Conservation (phyloP, 169 alveolate genomes). For the Cryptosporidium sp. region DNA sequence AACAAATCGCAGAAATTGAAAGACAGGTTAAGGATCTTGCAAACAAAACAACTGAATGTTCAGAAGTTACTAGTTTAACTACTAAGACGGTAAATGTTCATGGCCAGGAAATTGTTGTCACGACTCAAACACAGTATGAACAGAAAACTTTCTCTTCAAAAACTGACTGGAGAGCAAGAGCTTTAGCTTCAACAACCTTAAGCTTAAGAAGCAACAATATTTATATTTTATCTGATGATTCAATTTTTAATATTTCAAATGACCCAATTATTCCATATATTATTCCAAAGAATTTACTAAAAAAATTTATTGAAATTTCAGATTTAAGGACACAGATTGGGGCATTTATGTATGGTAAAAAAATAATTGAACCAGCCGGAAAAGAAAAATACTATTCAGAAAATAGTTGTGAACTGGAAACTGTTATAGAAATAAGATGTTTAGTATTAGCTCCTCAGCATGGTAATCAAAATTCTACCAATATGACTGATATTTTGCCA, state of each 20-base stretch:
- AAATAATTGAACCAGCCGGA: constrained; percentile 53
- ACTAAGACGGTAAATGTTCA: constrained; percentile 96
- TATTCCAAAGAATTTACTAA: constrained; percentile 97
- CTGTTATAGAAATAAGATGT: constrained; percentile 92
- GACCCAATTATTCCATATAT: constrained; percentile 93
- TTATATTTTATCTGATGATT: constrained; percentile 93
- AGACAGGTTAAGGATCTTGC: constrained; percentile 86
- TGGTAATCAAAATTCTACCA: constrained; percentile 94
- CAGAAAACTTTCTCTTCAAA: constrained; percentile 95
- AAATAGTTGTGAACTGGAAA: constrained; percentile 56
- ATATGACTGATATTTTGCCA: constrained; percentile 93
- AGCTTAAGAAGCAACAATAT: constrained; percentile 96
- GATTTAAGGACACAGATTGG: constrained; percentile 98
- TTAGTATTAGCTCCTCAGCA: constrained; percentile 98
- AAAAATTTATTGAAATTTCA: constrained; percentile 95
- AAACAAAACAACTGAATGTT: constrained; percentile 79
- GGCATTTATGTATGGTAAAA: constrained; percentile 95
- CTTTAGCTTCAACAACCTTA: constrained; percentile 96
- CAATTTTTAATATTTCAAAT: constrained; percentile 73
- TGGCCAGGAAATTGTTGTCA: constrained; percentile 96
- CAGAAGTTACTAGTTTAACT: constrained; percentile 89
- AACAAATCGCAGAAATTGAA: constrained; percentile 95
- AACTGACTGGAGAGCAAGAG: constrained; percentile 99
- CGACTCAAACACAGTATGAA: constrained; percentile 98
- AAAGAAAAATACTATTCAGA: neutral